Percentiles rank a stretch among this genome's conserved stretches.
Conservation (phyloP, 1,284 basidiomycete genomes). For the Quambalaria eucalypti region DNA sequence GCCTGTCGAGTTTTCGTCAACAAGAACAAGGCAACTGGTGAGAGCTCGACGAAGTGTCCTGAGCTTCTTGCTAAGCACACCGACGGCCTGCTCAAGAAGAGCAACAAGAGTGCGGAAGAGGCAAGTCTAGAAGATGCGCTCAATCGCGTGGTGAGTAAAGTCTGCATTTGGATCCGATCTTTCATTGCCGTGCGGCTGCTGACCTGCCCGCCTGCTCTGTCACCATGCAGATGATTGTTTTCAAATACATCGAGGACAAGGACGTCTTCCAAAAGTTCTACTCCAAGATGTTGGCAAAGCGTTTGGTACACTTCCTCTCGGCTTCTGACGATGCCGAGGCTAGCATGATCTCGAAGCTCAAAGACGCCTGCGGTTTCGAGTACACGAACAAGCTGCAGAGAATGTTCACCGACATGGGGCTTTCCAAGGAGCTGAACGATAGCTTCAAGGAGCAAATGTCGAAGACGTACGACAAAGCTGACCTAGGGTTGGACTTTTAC, state of each 20-base stretch:
- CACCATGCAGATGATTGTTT: conserved; percentile 66
- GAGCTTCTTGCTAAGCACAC: conserved; percentile 90
- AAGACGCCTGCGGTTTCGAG: conserved; percentile 96
- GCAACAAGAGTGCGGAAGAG: conserved; percentile 83
- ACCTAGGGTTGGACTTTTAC: conserved; percentile 65
- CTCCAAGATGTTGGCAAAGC: conserved; percentile 87
- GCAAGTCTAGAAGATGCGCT: conserved; percentile 79
- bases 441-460: conserved; percentile 91
- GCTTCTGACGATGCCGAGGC: conserved; percentile 95
- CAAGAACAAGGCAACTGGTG: conserved; percentile 64
- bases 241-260: conserved; percentile 99
- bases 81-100: conserved; percentile 83
- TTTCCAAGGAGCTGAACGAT: conserved; percentile 91
- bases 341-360: conserved; percentile 97
- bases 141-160: conserved; percentile 58
- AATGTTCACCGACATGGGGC: conserved; percentile 97
- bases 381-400: conserved; percentile 95
- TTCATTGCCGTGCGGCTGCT: too few species aligned
- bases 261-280: conserved; percentile 99
- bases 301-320: conserved; percentile 82
- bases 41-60: conserved; percentile 60
- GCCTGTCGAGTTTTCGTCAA: conserved; percentile 96
- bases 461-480: conserved; percentile 57
- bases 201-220: neutral
- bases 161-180: too few species aligned